Percentiles rank a stretch among this genome's conserved stretches.
These are phyloP conservation scores for Rhododendron williamsianum DNA, from an alignment of 148 eudicot species.

Conservation along the genomic window DNA sequence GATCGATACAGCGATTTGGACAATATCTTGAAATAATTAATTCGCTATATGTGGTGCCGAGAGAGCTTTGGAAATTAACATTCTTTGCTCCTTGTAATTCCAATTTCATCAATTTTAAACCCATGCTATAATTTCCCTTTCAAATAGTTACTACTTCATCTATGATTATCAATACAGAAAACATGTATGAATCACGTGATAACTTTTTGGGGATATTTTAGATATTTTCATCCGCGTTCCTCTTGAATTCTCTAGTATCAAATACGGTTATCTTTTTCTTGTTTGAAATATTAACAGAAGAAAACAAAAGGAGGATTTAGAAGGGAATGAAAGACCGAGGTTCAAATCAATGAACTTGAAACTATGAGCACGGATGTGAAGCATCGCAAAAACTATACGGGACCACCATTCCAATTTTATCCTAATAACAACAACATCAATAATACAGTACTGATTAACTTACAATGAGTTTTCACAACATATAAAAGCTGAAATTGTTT, in stretches of 20 bases:
- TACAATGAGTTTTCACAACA: background rate
- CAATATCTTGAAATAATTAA: background rate
- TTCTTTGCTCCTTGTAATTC: background rate
- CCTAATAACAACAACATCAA: background rate
- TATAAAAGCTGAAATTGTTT: background rate
- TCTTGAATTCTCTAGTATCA: background rate
- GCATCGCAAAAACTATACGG: background rate
- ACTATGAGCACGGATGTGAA: background rate
- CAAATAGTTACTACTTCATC: background rate
- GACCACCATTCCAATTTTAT: background rate
- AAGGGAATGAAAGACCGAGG: background rate
- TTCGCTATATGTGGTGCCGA: background rate
- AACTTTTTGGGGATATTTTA: background rate
- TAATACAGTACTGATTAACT: background rate
- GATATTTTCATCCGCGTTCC: background rate
- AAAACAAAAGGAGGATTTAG: background rate
- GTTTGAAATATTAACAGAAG: background rate
- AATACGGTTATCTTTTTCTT: background rate
- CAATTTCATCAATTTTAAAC: background rate
- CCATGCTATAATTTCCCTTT: background rate
- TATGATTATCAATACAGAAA: background rate
- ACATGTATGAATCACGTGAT: background rate
- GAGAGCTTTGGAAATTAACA: background rate
- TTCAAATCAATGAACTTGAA: background rate
- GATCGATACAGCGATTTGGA: background rate